Conservation (phyloP, 2,329 filamentous ascomycete species). For the Ophiostoma sp. region DNA sequence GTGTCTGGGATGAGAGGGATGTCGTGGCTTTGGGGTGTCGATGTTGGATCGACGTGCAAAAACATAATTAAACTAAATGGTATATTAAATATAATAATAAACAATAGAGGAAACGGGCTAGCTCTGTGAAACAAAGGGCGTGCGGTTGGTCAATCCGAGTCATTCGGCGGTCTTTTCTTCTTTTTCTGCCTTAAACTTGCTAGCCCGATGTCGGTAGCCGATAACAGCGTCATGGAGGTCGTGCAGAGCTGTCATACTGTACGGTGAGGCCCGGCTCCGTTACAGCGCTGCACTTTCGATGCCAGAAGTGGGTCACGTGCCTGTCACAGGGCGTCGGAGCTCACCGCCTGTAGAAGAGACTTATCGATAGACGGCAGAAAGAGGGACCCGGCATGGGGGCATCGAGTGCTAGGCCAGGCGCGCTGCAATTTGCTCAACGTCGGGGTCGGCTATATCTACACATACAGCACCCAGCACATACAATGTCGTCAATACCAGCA, state of each 20-base stretch:
- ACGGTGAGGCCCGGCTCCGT: neutral
- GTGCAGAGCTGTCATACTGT: neutral
- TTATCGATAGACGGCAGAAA: neutral
- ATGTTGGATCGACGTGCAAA: neutral
- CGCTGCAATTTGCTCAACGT: neutral
- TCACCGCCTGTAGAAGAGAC: neutral
- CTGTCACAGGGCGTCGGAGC: neutral
- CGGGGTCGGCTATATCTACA: neutral
- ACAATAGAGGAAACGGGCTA: too few species aligned
- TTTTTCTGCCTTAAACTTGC: neutral
- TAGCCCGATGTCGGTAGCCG: neutral
- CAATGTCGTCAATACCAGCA: constrained; percentile 20
- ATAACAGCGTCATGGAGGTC: neutral
- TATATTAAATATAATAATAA: neutral
- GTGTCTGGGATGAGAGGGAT: neutral
- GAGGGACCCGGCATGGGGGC: neutral
- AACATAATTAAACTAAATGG: neutral
- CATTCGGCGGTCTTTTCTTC: constrained; percentile 11
- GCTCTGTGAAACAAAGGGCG: constrained; percentile 3
- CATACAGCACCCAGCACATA: neutral
- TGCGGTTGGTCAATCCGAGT: constrained; percentile 21
- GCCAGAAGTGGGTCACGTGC: constrained; percentile 1
- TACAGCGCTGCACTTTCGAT: neutral
- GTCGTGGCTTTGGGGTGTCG: neutral
- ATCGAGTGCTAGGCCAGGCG: neutral